phyloP scores from a whole-genome alignment of 441 rosid genomes.

The Adansonia gregorii region DNA sequence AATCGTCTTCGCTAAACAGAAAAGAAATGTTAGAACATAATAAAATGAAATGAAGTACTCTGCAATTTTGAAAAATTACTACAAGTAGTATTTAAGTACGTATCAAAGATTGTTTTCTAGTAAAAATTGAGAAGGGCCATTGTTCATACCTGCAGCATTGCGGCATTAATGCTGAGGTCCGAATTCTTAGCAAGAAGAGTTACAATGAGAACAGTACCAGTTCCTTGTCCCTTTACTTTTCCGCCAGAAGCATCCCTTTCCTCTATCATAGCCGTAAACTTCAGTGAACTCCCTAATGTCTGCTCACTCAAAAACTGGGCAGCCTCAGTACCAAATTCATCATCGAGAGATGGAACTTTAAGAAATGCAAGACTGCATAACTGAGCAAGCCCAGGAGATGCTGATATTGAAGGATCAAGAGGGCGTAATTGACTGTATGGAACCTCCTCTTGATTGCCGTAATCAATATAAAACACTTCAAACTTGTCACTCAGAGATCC shows the following conservation, averaged over 20 bases:
- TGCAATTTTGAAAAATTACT: background rate
- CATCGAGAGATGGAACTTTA: constrained; percentile 78
- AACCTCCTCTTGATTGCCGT: constrained; percentile 93
- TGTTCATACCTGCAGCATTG: constrained; percentile 75
- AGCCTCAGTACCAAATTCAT: constrained; percentile 85
- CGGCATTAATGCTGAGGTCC: constrained; percentile 83
- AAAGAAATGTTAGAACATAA: background rate
- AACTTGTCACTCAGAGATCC: constrained; percentile 57
- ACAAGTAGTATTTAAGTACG: background rate
- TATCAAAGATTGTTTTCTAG: background rate
- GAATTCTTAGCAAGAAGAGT: constrained; percentile 80
- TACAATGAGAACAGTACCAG: constrained; percentile 70
- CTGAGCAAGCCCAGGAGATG: constrained; percentile 84
- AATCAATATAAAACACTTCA: constrained; percentile 59
- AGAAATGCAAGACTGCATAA: constrained; percentile 89
- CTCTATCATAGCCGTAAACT: constrained; percentile 79
- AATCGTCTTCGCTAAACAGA: too few species aligned
- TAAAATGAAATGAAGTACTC: too few species aligned
- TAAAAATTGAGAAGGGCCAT: background rate
- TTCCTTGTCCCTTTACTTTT: constrained; percentile 92
- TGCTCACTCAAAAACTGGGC: constrained; percentile 70
- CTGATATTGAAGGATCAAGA: constrained; percentile 70
- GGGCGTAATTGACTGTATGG: constrained; percentile 73
- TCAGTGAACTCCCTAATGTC: constrained; percentile 62
- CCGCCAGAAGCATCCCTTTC: constrained; percentile 90